Evolutionary conservation across 176 grass and related monocot genomes (phyloP), one percentile per base, ranked within the genome.

Genomic region (Olyra latifolia): DNA sequence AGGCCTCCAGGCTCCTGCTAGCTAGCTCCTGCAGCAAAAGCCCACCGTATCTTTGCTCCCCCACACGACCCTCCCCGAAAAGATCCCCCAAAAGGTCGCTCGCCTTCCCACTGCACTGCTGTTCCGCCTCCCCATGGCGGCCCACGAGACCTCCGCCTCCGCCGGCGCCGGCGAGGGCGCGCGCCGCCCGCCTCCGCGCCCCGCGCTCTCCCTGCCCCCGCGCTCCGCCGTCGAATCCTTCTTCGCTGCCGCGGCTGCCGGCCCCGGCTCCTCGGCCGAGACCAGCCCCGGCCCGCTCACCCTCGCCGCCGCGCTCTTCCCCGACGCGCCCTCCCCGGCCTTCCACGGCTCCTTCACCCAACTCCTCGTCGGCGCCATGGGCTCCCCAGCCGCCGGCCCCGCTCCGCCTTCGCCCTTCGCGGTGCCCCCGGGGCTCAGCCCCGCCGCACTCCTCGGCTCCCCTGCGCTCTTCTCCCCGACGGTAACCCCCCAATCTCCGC

Each of bases 261-360:
- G 75, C 20, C 48, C 42, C 40, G 49, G 28, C 28, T 69, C 74
- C 19, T 35, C 48, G 4, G 62, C 55, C 30, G 84, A 62, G 32
- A 59, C 60, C 80, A 89, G 84, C 84, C 84, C 87, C 50, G 87
- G 84, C 8, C 81, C 87, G 49, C 58, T 93, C 83, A 89, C 87
- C 65, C 61, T 79, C 58, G 67, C 82, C 53, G 55, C 87, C 39
- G 32, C 76, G 52, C 63, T 84, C 84, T 93, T 93, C 80, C 83
- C 80, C 25, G 84, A 89, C 50, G 68, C 56, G 57, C 17, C 84
- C 19, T 89, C 84, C 25, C 70, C 87, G 53, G 76, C 85, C 72
- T 93, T 89, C 81, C 72, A 84, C 44, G 87, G 87, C 71, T 93
- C 91, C 60, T 93, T 93, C 72, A 90, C 84, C 8, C 87, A 93